Conservation (phyloP, 768 basidiomycete genomes). For the Leccinellum albellum region DNA sequence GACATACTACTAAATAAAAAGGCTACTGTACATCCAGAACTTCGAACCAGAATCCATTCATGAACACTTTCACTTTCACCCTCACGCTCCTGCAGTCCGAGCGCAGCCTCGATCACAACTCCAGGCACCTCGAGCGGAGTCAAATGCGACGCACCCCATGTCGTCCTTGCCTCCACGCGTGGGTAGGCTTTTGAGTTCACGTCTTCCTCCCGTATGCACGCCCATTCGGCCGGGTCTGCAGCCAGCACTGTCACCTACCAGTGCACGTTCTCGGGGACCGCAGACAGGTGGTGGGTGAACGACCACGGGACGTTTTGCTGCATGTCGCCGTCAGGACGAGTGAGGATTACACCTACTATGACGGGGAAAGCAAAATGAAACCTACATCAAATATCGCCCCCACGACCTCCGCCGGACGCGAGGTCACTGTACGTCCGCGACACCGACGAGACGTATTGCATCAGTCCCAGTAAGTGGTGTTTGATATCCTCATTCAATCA, state of each 20-base stretch:
- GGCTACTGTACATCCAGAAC: no score
- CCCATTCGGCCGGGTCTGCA: constrained; percentile 7
- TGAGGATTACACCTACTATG: no score
- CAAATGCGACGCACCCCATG: constrained; percentile 12
- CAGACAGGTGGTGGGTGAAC: constrained; percentile 6
- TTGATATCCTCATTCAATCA: no score
- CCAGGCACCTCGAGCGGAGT: constrained; percentile 13
- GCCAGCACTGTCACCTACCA: constrained; percentile 8
- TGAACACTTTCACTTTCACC: no score
- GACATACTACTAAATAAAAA: no score
- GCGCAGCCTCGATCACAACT: constrained; percentile 13
- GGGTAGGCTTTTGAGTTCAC: constrained; percentile 3
- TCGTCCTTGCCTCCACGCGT: constrained; percentile 1
- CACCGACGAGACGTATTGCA: no score
- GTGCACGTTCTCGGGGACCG: constrained; percentile 8
- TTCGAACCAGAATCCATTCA: no score
- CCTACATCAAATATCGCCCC: not conserved
- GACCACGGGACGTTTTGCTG: constrained; percentile 25
- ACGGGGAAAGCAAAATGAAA: not conserved
- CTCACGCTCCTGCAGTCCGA: not conserved
- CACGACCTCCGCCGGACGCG: no score
- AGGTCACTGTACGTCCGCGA: no score
- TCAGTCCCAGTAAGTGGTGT: no score
- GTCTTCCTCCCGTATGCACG: not conserved
- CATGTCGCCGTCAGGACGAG: not conserved